phyloP scores from a whole-genome alignment of 129 eudicot species.

The Apium graveolens region DNA sequence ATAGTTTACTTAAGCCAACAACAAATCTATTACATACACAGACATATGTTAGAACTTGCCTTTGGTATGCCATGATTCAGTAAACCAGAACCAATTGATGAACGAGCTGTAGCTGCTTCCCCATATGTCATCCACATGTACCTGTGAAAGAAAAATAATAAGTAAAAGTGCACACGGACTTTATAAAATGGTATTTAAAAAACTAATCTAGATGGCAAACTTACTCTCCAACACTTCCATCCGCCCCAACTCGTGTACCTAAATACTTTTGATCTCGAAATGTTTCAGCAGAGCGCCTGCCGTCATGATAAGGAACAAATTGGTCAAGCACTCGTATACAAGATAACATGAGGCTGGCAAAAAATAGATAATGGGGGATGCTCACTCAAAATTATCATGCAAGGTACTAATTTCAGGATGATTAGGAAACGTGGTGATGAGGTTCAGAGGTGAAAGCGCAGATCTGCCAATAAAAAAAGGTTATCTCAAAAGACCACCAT shows the following conservation, averaged over 20 bases:
- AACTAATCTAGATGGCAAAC: conserved; percentile 19
- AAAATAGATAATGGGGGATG: not conserved
- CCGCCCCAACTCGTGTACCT: conserved; percentile 65
- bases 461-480: conserved; percentile 52
- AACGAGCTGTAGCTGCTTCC: conserved; percentile 67
- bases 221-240: conserved; percentile 94
- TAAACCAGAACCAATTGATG: conserved; percentile 82
- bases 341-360: conserved; percentile 1
- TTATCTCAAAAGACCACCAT: conserved; percentile 2
- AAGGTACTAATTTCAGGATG: conserved; percentile 85
- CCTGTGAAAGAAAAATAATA: conserved; percentile 25
- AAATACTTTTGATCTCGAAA: conserved; percentile 64
- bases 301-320: conserved; percentile 12
- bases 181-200: not conserved
- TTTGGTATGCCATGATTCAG: conserved; percentile 54
- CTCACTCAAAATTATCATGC: conserved; percentile 95
- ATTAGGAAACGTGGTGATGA: conserved; percentile 55
- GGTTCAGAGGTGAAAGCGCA: conserved; percentile 68
- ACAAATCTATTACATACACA: not conserved
- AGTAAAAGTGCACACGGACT: not conserved
- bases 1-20: not conserved
- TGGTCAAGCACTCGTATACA: not conserved
- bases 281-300: conserved; percentile 58
- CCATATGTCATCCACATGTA: conserved; percentile 90
- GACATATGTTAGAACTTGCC: conserved; percentile 30